Evolutionary conservation across 306 rosid genomes (phyloP).

Genomic region (Arachis hypogaea): DNA sequence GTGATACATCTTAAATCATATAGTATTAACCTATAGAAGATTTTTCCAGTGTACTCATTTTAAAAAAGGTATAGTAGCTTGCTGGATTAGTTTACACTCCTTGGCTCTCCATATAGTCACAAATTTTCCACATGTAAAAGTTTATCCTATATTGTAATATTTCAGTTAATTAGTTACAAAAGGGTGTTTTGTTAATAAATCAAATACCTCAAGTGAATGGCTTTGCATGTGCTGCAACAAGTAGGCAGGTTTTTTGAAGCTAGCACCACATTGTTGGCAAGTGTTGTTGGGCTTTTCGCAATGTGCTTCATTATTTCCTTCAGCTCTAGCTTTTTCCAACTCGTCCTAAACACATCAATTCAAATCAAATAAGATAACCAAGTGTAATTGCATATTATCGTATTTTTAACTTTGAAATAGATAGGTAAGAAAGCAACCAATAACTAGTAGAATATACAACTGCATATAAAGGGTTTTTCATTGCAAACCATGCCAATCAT

Average conservation of each 20-base stretch:
- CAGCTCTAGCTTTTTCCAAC: constrained; percentile 32
- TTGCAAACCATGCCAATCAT: background rate
- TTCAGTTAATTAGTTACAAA: background rate
- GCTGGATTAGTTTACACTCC: background rate
- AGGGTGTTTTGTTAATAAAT: background rate
- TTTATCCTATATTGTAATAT: background rate
- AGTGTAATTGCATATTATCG: background rate
- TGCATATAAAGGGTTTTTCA: background rate
- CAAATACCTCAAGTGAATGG: constrained; percentile 68
- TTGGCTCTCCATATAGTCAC: background rate
- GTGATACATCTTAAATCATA: constrained; percentile 17
- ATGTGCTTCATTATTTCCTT: constrained; percentile 13
- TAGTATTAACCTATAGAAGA: background rate
- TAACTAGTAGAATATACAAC: background rate
- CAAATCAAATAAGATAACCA: background rate
- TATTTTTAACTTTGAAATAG: background rate
- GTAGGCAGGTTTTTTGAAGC: constrained; percentile 62
- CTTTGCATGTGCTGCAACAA: constrained; percentile 71
- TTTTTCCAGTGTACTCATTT: background rate
- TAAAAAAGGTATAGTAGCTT: background rate
- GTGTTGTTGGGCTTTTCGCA: constrained; percentile 43
- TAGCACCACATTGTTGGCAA: constrained; percentile 63
- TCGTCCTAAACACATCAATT: constrained; percentile 43
- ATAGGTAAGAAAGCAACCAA: background rate
- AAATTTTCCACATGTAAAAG: background rate